A percentile compares a stretch with the other conserved stretches of the same genome.
Evolutionary conservation across 2,329 filamentous ascomycete species (phyloP).

Genomic region (Fusarium luffae): DNA sequence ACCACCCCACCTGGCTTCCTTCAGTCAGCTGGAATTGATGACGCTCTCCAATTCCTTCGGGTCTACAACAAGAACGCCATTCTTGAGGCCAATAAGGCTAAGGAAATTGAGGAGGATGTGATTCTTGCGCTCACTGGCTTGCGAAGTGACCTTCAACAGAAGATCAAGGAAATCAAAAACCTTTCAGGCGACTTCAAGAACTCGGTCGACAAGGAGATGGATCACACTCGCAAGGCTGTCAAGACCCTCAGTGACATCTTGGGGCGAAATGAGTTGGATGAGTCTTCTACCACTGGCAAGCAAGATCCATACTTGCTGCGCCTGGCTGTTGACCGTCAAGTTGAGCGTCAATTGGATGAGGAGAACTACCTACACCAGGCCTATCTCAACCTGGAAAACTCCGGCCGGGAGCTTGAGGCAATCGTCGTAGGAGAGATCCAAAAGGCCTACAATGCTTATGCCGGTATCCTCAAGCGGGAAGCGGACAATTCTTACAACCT

Average conservation of each 20-base stretch:
- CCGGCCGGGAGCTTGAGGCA: constrained; percentile 92
- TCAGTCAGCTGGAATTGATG: constrained; percentile 83
- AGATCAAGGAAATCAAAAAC: constrained; percentile 98
- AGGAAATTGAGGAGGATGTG: constrained; percentile 91
- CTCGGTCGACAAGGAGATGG: constrained; percentile 94
- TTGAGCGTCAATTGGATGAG: constrained; percentile 93
- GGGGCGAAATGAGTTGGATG: constrained; percentile 81
- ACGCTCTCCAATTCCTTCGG: constrained; percentile 83
- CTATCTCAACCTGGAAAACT: constrained; percentile 92
- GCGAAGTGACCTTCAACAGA: constrained; percentile 88
- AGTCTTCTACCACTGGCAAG: constrained; percentile 78
- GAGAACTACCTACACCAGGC: constrained; percentile 98
- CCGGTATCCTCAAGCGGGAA: constrained; percentile 90
- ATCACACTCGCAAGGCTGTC: constrained; percentile 81
- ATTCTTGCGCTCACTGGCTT: constrained; percentile 87
- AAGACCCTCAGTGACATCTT: constrained; percentile 84
- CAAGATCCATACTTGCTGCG: constrained; percentile 92
- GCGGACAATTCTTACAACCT: constrained; percentile 82
- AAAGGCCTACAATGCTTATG: constrained; percentile 95
- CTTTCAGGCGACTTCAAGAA: constrained; percentile 97
- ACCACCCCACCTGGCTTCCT: constrained; percentile 80
- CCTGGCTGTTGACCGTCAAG: constrained; percentile 85
- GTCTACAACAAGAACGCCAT: constrained; percentile 85
- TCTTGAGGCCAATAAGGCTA: constrained; percentile 85
- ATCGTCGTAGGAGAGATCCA: constrained; percentile 98